Conservation (phyloP, 2,329 filamentous ascomycete species). For the Penicillium expansum region DNA sequence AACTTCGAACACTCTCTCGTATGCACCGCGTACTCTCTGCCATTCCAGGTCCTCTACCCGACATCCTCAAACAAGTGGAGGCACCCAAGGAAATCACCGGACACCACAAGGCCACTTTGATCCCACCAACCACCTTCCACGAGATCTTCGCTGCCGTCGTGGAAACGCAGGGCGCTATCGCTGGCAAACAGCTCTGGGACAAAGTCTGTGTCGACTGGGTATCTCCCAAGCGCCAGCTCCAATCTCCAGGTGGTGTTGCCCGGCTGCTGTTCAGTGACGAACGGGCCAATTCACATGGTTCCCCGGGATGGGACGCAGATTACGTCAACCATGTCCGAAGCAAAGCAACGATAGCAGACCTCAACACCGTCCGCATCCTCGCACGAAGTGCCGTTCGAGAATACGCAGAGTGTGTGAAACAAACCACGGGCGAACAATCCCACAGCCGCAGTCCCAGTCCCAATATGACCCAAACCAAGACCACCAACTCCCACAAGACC, state of each 20-base stretch:
- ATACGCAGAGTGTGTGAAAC: constrained; percentile 12
- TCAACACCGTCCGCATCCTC: constrained; percentile 39
- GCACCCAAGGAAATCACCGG: constrained; percentile 4
- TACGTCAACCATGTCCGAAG: constrained; percentile 26
- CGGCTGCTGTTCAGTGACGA: constrained; percentile 27
- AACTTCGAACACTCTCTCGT: constrained; percentile 30
- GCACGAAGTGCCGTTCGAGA: constrained; percentile 35
- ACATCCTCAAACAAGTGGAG: constrained; percentile 25
- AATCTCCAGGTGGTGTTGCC: constrained; percentile 28
- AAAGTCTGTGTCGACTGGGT: constrained; percentile 45
- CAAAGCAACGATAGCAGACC: constrained; percentile 34
- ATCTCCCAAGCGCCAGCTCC: constrained; percentile 20
- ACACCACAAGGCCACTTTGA: constrained; percentile 24
- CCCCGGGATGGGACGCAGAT: constrained; percentile 26
- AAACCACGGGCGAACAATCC: background rate
- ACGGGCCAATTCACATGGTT: constrained; percentile 20
- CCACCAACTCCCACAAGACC: background rate
- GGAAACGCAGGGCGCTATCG: constrained; percentile 46
- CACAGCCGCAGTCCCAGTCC: background rate
- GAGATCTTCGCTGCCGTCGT: constrained; percentile 55
- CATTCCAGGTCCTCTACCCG: constrained; percentile 32
- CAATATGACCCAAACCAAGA: background rate
- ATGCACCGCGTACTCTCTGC: constrained; percentile 32
- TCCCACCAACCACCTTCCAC: constrained; percentile 50
- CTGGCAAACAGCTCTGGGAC: constrained; percentile 50